phyloP scores from a whole-genome alignment of 2,329 filamentous ascomycete species.

The Sporothrix inflata region DNA sequence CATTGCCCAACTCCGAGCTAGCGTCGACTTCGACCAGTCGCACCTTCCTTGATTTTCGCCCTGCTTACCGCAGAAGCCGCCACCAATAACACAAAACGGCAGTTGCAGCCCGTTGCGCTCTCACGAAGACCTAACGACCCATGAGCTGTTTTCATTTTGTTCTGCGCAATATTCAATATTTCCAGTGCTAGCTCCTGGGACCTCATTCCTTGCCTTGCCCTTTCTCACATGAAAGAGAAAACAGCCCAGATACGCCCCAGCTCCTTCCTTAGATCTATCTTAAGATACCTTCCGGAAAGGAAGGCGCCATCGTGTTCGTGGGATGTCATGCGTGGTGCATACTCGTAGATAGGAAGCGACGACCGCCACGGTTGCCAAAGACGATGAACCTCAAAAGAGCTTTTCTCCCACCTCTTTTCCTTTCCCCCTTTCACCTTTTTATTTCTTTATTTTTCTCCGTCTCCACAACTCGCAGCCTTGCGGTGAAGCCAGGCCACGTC shows the following conservation, averaged over 20 bases:
- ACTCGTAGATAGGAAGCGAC: slow-evolving; percentile 13
- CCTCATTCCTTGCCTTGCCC: background rate
- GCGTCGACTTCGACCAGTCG: slow-evolving; percentile 23
- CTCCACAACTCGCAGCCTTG: slow-evolving; percentile 27
- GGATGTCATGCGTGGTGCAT: background rate
- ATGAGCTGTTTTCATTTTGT: slow-evolving; percentile 16
- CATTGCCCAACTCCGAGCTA: slow-evolving; percentile 15
- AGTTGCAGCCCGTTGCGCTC: slow-evolving; percentile 1
- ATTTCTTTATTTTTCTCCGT: background rate
- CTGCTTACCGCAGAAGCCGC: slow-evolving; percentile 29
- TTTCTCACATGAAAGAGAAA: background rate
- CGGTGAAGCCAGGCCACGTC: slow-evolving; percentile 20
- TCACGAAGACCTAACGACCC: background rate
- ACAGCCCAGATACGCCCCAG: background rate
- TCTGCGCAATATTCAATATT: background rate
- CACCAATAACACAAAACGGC: slow-evolving; percentile 19
- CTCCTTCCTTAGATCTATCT: slow-evolving; percentile 7
- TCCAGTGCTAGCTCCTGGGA: background rate
- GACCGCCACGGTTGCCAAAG: background rate
- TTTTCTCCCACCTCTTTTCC: background rate
- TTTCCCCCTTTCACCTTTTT: background rate
- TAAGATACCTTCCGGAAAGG: background rate
- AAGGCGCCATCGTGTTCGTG: slow-evolving; percentile 5
- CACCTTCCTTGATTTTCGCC: slow-evolving; percentile 26
- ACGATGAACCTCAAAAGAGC: background rate